These are phyloP conservation scores for Musa troglodytarum DNA, from an alignment of 176 grass and related monocot species.

Conservation along the genomic window DNA sequence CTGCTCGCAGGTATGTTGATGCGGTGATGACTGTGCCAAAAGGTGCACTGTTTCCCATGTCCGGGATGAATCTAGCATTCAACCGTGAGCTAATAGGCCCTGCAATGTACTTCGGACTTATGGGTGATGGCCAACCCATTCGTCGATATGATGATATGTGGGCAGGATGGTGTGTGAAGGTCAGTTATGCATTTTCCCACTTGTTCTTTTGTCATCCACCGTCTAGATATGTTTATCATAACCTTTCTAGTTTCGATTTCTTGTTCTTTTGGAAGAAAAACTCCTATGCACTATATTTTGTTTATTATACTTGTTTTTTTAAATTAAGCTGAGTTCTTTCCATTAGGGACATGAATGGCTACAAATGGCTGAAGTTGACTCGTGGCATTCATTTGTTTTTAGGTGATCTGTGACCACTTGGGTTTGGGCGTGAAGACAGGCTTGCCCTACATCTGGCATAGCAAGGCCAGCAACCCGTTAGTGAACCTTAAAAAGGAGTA, in stretches of 20 bases:
- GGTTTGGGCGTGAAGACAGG: constrained; percentile 40
- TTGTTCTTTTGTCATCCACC: not conserved
- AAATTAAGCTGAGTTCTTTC: no score
- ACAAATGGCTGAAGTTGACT: no score
- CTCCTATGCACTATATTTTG: no score
- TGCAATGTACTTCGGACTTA: constrained; percentile 81
- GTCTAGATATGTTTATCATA: no score
- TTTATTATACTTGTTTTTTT: no score
- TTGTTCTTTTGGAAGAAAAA: no score
- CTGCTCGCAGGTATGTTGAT: constrained; percentile 54
- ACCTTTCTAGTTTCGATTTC: no score
- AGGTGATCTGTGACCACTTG: constrained; percentile 46
- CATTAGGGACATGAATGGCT: no score
- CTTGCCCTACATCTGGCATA: constrained; percentile 44
- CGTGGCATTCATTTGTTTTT: not conserved
- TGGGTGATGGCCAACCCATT: constrained; percentile 51
- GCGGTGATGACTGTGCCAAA: constrained; percentile 67
- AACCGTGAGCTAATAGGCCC: constrained; percentile 52
- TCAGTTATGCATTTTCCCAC: not conserved
- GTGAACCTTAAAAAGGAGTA: constrained; percentile 40
- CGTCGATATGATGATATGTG: constrained; percentile 74
- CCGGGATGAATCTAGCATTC: constrained; percentile 65
- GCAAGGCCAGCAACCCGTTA: constrained; percentile 44
- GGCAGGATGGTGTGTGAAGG: constrained; percentile 74
- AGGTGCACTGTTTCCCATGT: constrained; percentile 66